Conservation (phyloP, 2,329 filamentous ascomycete species). For the Beauveria bassiana region DNA sequence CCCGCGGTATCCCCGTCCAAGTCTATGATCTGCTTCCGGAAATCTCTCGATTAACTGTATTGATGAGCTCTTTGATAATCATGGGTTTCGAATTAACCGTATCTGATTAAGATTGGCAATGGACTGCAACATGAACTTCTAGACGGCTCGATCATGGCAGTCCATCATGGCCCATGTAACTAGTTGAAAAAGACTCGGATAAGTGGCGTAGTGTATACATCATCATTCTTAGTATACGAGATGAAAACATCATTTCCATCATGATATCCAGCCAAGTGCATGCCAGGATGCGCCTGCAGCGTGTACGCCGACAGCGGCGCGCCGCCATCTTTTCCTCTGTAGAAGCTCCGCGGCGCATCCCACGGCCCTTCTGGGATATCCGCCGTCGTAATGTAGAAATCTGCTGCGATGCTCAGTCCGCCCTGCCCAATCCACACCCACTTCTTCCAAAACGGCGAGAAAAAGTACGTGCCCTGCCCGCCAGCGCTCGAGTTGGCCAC, state of each 20-base stretch:
- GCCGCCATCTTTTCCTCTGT: constrained; percentile 9
- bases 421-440: constrained; percentile 19
- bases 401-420: constrained; percentile 13
- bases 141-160: no score
- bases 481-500: constrained; percentile 16
- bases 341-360: constrained; percentile 9
- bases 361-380: constrained; percentile 13
- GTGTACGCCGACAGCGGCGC: constrained; percentile 8
- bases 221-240: constrained; percentile 9
- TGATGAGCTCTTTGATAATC: no score
- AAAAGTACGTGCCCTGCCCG: constrained; percentile 19
- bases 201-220: constrained; percentile 8
- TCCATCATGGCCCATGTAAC: no score
- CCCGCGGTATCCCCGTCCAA: background rate
- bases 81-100: no score
- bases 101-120: no score
- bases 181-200: constrained; percentile 8
- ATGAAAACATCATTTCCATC: constrained; percentile 9
- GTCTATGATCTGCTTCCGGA: no score
- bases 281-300: constrained; percentile 13
- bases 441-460: constrained; percentile 14
- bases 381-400: constrained; percentile 17
- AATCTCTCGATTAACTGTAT: no score
- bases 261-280: constrained; percentile 5
- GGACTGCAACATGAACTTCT: no score